These are phyloP conservation scores for Eucalyptus leucophloia DNA, from an alignment of 345 rosid species.

Conservation along the genomic window DNA sequence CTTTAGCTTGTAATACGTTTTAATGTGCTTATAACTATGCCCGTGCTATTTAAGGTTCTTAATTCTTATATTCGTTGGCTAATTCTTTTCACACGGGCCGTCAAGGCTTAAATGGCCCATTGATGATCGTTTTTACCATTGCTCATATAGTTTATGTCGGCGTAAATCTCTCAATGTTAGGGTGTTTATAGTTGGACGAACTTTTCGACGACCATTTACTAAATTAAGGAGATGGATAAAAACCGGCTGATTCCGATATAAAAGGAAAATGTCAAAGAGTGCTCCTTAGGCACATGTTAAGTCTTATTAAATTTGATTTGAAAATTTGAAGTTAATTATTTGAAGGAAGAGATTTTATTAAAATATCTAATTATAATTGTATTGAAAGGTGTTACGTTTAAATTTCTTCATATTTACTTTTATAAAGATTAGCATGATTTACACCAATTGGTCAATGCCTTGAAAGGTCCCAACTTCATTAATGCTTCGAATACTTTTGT, in stretches of 20 bases:
- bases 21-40: neutral
- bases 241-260: neutral
- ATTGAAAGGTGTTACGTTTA: neutral
- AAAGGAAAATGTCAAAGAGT: neutral
- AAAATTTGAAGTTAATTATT: neutral
- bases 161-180: neutral
- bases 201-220: neutral
- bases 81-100: neutral
- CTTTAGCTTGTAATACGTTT: neutral
- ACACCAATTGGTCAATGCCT: neutral
- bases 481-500: neutral
- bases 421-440: neutral
- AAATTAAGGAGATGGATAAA: neutral
- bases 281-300: neutral
- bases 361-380: neutral
- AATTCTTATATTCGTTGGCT: neutral
- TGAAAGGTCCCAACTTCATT: neutral
- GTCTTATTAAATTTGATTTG: neutral
- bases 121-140: neutral
- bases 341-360: neutral
- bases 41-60: neutral
- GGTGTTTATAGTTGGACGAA: neutral
- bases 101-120: neutral
- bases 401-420: neutral
- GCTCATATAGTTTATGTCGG: neutral